Evolutionary conservation across 176 grass and related monocot species (phyloP), one percentile per base, ranked within the genome.

Genomic region (Carex myosuroides): DNA sequence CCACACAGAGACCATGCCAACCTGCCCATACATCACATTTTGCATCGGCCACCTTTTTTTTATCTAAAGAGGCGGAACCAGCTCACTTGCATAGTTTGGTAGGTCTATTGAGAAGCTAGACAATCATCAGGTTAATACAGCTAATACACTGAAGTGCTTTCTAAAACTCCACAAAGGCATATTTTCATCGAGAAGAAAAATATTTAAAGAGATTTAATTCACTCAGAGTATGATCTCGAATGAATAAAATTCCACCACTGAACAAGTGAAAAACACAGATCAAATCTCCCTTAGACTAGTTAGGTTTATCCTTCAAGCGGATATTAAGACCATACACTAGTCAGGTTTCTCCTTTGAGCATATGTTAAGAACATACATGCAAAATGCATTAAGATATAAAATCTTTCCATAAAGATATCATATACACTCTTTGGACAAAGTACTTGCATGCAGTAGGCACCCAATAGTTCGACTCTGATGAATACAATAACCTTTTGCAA

Each of bases 381-480:
- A 71, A 46, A 44, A n/a, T 17, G 64, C 64, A 35, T 42, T n/a
- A 70, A 18, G 66, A 46, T 58, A 55, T 14, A 57, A 79, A 59
- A 16, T 79, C 4, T 35, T 33, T 79, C 52, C 5, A 13, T 17
- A 79, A 79, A 44, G 21, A 79, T 79, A 33, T 48, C 30, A 56
- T 71, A 71, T 12, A 41, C 68, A 71, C 39, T 10, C 16, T 44
- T 71, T 44, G 71, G 71, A 75, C 44, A 52, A 54, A 21, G 9
- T 21, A 75, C 46, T 26, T 54, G 29, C 12, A 67, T 35, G 29
- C 64, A 35, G 29, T 67, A 63, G n/a, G 60, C 9, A 20, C 35
- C 69, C 69, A 72, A 46, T 72, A 72, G 69, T 64, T 64, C 69
- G 18, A 72, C 69, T 44, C 16, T 30, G 71, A 76, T 76, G 22